Conservation (phyloP, 2,329 filamentous ascomycete genomes). For the Paramyrothecium sp. region DNA sequence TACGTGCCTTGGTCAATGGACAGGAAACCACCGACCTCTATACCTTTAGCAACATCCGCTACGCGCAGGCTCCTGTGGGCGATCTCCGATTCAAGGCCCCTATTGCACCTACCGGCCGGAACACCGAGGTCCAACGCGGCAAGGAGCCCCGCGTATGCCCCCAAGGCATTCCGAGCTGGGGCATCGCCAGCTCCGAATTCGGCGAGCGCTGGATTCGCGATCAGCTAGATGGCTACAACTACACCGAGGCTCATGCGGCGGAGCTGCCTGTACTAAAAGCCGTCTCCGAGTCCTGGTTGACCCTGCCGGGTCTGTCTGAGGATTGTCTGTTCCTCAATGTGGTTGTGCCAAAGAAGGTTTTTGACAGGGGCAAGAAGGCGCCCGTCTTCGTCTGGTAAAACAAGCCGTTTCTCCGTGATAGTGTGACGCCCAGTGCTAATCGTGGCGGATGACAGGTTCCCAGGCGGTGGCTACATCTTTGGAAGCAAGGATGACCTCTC, state of each 20-base stretch:
- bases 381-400: not conserved
- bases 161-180: constrained; percentile 19
- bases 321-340: constrained; percentile 48
- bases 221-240: not conserved
- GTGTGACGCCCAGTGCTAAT: constrained; percentile 9
- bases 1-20: too few relatives aligned
- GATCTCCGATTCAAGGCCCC: constrained; percentile 28
- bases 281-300: not conserved
- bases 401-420: not conserved
- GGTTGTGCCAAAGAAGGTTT: constrained; percentile 36
- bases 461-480: constrained; percentile 40
- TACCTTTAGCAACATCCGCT: constrained; percentile 35
- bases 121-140: constrained; percentile 26
- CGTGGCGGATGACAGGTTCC: constrained; percentile 44
- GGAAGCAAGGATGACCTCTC: constrained; percentile 25
- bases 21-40: constrained; percentile 25
- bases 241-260: not conserved
- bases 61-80: constrained; percentile 29
- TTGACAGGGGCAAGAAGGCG: constrained; percentile 14
- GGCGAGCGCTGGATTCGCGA: not conserved
- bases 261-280: not conserved
- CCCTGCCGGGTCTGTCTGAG: constrained; percentile 21
- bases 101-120: constrained; percentile 16
- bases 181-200: constrained; percentile 2
- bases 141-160: constrained; percentile 15